These are phyloP conservation scores for Corynespora cassiicola DNA, from an alignment of 2,329 filamentous ascomycete genomes.

Conservation along the genomic window DNA sequence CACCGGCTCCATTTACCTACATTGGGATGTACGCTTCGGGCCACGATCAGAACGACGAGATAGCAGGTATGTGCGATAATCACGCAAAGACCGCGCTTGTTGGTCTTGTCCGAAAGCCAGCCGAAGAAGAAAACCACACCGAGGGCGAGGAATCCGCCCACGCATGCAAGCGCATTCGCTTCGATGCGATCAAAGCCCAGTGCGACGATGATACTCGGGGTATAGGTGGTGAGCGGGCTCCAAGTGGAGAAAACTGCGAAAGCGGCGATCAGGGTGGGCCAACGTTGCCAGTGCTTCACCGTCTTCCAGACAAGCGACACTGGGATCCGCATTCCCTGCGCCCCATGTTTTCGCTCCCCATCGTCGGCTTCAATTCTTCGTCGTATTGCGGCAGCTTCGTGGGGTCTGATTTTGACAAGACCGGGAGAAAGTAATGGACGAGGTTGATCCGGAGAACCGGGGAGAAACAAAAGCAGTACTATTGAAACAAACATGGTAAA, in stretches of 20 bases:
- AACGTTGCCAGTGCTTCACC: conserved; percentile 53
- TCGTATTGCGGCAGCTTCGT: conserved; percentile 44
- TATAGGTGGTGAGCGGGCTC: conserved; percentile 60
- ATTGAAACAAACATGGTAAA: conserved; percentile 52
- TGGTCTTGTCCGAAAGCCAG: conserved; percentile 56
- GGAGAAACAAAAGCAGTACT: conserved; percentile 51
- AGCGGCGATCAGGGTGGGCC: conserved; percentile 55
- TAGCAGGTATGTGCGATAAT: conserved; percentile 55
- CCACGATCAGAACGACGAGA: conserved; percentile 52
- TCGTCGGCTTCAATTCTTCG: conserved; percentile 45
- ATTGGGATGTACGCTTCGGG: conserved; percentile 50
- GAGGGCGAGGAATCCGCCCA: conserved; percentile 52
- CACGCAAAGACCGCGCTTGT: conserved; percentile 52
- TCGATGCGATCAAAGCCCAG: conserved; percentile 55
- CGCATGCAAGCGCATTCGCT: conserved; percentile 56
- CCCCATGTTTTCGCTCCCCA: conserved; percentile 35
- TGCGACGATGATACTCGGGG: conserved; percentile 51
- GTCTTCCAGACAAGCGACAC: conserved; percentile 52
- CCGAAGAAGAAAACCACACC: conserved; percentile 58
- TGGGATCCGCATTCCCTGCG: conserved; percentile 47
- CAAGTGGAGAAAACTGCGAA: conserved; percentile 61
- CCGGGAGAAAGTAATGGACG: conserved; percentile 48
- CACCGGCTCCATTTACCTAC: conserved; percentile 58
- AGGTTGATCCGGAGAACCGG: conserved; percentile 51
- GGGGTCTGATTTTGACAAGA: conserved; percentile 45